These are phyloP conservation scores for Suillus cothurnatus DNA, from an alignment of 768 basidiomycete species.

Conservation along the genomic window DNA sequence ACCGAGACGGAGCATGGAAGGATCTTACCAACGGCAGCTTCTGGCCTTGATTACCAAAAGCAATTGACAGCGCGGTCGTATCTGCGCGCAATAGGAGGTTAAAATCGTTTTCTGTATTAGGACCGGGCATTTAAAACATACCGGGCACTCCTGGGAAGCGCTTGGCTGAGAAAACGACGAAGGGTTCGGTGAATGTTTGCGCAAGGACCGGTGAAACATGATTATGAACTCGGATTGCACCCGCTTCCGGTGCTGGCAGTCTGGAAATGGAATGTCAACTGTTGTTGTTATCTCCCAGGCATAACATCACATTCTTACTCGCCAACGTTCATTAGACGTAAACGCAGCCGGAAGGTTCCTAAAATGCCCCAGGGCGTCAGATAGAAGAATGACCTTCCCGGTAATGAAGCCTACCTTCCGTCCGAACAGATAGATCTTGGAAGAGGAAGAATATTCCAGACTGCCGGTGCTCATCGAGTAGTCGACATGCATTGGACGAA, in stretches of 20 bases:
- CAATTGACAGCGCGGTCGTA: conserved; percentile 88
- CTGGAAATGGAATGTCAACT: conserved; percentile 40
- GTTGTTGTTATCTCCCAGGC: conserved; percentile 17
- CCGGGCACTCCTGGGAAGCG: conserved; percentile 94
- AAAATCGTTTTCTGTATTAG: conserved; percentile 15
- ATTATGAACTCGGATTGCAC: conserved; percentile 65
- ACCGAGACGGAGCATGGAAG: conserved; percentile 23
- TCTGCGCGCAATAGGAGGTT: conserved; percentile 45
- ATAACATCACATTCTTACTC: conserved; percentile 60
- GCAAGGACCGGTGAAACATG: conserved; percentile 78
- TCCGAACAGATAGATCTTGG: conserved; percentile 91
- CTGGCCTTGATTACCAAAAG: conserved; percentile 88
- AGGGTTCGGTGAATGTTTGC: conserved; percentile 79
- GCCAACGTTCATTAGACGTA: conserved; percentile 89
- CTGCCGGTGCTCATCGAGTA: conserved; percentile 83
- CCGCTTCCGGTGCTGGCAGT: conserved; percentile 71
- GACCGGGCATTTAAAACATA: conserved; percentile 36
- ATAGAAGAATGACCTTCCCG: conserved; percentile 25
- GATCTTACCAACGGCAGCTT: conserved; percentile 78
- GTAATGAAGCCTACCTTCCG: conserved; percentile 65
- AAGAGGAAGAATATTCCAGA: conserved; percentile 94
- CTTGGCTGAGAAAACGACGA: conserved; percentile 90
- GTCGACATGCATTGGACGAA: conserved; percentile 81
- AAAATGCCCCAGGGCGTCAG: conserved; percentile 20
- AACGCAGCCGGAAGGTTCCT: conserved; percentile 85